Conservation (phyloP, 2,329 filamentous ascomycete genomes). For the Colletotrichum australisinense region DNA sequence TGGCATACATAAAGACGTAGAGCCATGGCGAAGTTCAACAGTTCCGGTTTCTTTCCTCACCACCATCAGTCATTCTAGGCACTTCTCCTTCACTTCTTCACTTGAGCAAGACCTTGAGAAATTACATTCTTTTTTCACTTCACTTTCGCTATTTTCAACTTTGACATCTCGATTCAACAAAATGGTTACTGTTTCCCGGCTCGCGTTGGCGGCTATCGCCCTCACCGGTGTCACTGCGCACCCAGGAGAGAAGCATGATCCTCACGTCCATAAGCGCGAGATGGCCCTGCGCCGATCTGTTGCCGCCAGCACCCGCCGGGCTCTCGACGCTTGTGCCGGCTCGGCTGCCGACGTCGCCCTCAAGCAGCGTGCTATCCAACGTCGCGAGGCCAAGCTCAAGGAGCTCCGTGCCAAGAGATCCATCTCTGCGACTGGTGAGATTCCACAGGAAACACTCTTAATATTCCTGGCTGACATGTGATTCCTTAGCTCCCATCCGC, state of each 20-base stretch:
- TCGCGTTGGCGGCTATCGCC: too few relatives aligned
- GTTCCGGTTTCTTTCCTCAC: background rate
- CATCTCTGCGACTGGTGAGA: background rate
- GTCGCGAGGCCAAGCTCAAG: conserved; percentile 4
- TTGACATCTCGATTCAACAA: too few relatives aligned
- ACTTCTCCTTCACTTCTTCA: background rate
- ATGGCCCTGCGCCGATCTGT: background rate
- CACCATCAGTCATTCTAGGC: background rate
- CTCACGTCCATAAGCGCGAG: conserved; percentile 7
- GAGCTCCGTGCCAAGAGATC: conserved; percentile 2
- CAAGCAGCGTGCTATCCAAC: conserved; percentile 1
- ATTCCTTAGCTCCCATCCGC: background rate
- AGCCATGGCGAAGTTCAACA: background rate
- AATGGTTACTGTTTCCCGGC: too few relatives aligned
- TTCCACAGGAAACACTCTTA: too few relatives aligned
- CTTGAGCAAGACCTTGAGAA: too few relatives aligned
- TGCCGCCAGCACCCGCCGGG: conserved; percentile 1
- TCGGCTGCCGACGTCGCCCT: background rate
- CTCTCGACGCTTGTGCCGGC: background rate
- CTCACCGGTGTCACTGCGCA: background rate
- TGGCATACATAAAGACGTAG: background rate
- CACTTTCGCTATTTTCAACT: too few relatives aligned
- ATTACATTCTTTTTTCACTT: too few relatives aligned
- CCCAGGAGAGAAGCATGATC: conserved; percentile 7
- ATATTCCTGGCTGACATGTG: background rate